Percentiles rank a stretch among this genome's conserved stretches.
phyloP scores from a whole-genome alignment of 176 grass and related monocot genomes.

The Tillandsia leiboldiana region DNA sequence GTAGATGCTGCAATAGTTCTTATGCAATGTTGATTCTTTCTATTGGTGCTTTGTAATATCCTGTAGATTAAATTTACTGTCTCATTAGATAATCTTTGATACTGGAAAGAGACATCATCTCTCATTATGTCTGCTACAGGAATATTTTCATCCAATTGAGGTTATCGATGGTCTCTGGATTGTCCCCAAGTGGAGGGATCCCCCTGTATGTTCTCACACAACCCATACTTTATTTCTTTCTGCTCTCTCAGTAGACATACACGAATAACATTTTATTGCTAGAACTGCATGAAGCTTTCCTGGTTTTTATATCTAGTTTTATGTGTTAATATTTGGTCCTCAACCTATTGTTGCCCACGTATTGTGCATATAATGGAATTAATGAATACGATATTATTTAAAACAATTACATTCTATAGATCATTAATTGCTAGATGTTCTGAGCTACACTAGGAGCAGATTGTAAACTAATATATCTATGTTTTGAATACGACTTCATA shows the following conservation, averaged over 20 bases:
- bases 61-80: background rate
- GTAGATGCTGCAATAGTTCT: background rate
- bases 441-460: background rate
- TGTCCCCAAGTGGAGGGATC: constrained; percentile 79
- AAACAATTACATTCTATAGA: background rate
- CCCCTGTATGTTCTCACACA: constrained; percentile 44
- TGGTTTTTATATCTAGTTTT: too few species aligned
- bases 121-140: constrained; percentile 13
- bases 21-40: background rate
- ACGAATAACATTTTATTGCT: too few species aligned
- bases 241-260: background rate
- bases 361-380: too few species aligned
- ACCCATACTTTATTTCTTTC: constrained; percentile 1
- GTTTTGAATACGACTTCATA: background rate
- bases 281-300: too few species aligned
- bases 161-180: constrained; percentile 75
- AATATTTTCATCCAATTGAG: constrained; percentile 55
- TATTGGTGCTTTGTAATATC: background rate
- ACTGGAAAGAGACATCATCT: background rate
- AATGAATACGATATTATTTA: background rate
- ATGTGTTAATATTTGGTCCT: too few species aligned
- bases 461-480: background rate
- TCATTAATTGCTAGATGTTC: background rate
- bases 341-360: too few species aligned
- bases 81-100: background rate